Base-by-base conservation (phyloP, 192 early-diverging fungal genomes). In the Entrophospora sp. region DNA sequence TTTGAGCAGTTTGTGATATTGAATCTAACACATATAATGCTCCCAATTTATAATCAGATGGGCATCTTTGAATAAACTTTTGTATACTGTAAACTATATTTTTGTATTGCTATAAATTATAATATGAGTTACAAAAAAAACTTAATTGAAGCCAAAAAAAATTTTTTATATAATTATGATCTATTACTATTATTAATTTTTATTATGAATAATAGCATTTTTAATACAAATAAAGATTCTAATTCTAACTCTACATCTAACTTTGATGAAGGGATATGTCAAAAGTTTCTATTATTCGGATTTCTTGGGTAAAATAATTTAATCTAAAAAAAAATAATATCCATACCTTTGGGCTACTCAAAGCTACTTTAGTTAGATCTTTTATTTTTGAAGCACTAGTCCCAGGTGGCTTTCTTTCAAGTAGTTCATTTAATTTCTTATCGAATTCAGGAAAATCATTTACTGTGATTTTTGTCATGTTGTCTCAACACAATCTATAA, bases 21-120 rank as follows among this genome's bases (percentile, higher is more conserved):
- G 83, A 77, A 64, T 84, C 83, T 61, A 84, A 73, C 7, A 84
- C 83, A 67, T 84, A 84, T 58, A 84, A 68, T 62, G 80, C 83
- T 32, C 80, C 81, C 27, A 84, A 42, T 42, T 81, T 80, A 70
- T 82, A 84, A 66, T 81, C 78, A 3, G 74, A 74, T 10, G 79
- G 69, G 35, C 74, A 75, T 2, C 70, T 74, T 4, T 78, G 73
- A 43, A 84, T 75, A 60, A 84, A 84, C 43, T 74, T 74, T 57
- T 78, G 74, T 38, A 82, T 66, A 40, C 69, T 69, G 44, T 76
- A 71, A 35, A 76, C 77, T 24, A 84, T 76, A 31, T 80, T 72
- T 42, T 81, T 75, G 64, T 79, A 77, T 64, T 84, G 73, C 79
- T 84, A 71, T 27, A 30, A 22, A 14, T 9, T 40, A 52, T n/a